Base-by-base conservation (phyloP, 208 protist genomes). In the Porcisia hertigi region DNA sequence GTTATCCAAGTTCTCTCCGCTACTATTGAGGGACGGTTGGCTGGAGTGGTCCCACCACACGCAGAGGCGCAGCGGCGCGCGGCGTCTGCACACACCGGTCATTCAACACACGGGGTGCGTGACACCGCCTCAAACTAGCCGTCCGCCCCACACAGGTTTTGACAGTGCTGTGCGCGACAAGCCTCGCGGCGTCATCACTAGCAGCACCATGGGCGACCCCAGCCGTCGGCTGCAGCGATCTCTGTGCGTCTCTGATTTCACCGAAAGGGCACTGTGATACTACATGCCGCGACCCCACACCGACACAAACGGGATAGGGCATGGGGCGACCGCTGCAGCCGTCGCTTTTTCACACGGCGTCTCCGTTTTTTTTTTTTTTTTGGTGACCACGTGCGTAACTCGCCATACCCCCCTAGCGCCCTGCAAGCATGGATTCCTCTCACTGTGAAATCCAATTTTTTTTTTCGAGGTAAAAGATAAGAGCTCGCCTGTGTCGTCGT, bases 1-100 rank as follows among this genome's bases (percentile, higher is more conserved):
- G 71, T 97, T 3, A 74, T 94, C 39, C 63, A 75, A 39, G 79
- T 84, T 30, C 82, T 97, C 43, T 82, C 80, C 8, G 64, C 77
- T 11, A 85, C 85, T 30, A 83, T 95, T 20, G 89, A 92, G 53
- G 82, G 87, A 14, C 87, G 89, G 18, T 79, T 96, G 69, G 72
- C 52, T 25, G 67, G 45, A 3, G 36, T 62, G 72, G 25, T 73
- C 30, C 34, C 59, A 34, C 25, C 72, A 23, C 49, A 69, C 20
- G 53, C 66, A n/a, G 18, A 23, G 47, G 5, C 47, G 41, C 62
- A 67, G 41, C 25, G 25, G 65, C 65, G 18, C 43, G 25, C 25
- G 18, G 25, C 41, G 65, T 36, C 47, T 2, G 16, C n/a, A n/a
- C 47, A 41, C 47, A 52, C 45, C 45, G 47, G 3, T 12, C 65